Evolutionary conservation across 2,329 filamentous ascomycete species (phyloP).

Genomic region (Albifimbria verrucaria): DNA sequence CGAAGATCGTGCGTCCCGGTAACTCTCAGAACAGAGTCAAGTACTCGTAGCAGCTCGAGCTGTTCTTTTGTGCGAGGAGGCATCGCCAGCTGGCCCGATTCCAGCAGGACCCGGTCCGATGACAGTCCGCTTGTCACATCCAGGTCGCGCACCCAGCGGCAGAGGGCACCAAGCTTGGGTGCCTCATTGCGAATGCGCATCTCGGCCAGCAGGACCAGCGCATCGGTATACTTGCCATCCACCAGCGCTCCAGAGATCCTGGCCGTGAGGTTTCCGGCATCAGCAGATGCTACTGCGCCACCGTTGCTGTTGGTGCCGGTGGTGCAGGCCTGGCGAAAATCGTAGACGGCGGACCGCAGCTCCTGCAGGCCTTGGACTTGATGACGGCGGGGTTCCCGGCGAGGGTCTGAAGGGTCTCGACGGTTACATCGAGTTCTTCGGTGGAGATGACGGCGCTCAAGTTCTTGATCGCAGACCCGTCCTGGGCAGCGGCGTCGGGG

Average conservation of each 20-base stretch:
- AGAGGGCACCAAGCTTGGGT: conserved; percentile 65
- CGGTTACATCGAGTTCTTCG: conserved; percentile 64
- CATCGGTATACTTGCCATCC: conserved; percentile 64
- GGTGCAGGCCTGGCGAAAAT: conserved; percentile 66
- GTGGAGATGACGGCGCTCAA: conserved; percentile 53
- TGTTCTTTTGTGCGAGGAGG: conserved; percentile 40
- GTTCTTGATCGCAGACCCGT: conserved; percentile 31
- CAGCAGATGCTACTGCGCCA: conserved; percentile 38
- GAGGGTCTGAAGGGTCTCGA: conserved; percentile 60
- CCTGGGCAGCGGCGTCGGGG: conserved; percentile 25
- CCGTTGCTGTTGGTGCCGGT: conserved; percentile 57
- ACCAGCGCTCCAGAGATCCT: conserved; percentile 63
- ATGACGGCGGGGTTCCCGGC: conserved; percentile 58
- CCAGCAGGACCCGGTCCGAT: conserved; percentile 24
- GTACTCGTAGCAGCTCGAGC: conserved; percentile 46
- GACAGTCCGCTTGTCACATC: conserved; percentile 66
- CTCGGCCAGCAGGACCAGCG: conserved; percentile 62
- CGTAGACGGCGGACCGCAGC: conserved; percentile 63
- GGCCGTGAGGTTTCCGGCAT: conserved; percentile 58
- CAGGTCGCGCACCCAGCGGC: conserved; percentile 69
- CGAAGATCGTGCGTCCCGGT: conserved; percentile 58
- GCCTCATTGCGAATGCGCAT: conserved; percentile 65
- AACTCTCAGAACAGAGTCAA: conserved; percentile 63
- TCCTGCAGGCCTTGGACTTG: conserved; percentile 68
- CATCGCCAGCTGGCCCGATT: not conserved